Conservation (phyloP, 441 rosid genomes). For the Melastoma candidum region DNA sequence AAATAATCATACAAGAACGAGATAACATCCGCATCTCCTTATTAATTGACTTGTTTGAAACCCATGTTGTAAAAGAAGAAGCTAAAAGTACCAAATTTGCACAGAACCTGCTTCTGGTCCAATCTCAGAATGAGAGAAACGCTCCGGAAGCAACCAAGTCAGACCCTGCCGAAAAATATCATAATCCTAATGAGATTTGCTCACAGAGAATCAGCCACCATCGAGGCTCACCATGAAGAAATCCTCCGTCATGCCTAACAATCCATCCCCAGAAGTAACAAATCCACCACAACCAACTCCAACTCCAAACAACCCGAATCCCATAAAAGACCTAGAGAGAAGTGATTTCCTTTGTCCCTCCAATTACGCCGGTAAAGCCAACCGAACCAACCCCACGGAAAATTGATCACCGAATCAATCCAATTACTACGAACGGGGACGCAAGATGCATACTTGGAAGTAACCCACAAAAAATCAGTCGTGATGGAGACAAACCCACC, state of each 20-base stretch:
- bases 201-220: not conserved
- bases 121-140: slow-evolving; percentile 86
- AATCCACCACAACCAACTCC: no score
- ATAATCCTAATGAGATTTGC: slow-evolving; percentile 12
- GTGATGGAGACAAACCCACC: not conserved
- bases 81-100: slow-evolving; percentile 54
- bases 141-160: slow-evolving; percentile 95
- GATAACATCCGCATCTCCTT: not conserved
- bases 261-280: not conserved
- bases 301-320: no score
- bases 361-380: no score
- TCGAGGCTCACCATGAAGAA: slow-evolving; percentile 4
- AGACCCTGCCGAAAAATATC: slow-evolving; percentile 51
- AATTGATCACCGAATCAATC: no score
- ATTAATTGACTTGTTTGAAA: not conserved
- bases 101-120: slow-evolving; percentile 99
- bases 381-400: no score
- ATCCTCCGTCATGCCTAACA: not conserved
- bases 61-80: not conserved
- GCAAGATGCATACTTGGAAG: no score
- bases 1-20: slow-evolving; percentile 2
- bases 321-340: no score
- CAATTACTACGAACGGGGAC: no score
- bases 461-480: no score
- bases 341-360: no score